Conservation (phyloP, 257 asterid genomes). For the Prunella vulgaris region DNA sequence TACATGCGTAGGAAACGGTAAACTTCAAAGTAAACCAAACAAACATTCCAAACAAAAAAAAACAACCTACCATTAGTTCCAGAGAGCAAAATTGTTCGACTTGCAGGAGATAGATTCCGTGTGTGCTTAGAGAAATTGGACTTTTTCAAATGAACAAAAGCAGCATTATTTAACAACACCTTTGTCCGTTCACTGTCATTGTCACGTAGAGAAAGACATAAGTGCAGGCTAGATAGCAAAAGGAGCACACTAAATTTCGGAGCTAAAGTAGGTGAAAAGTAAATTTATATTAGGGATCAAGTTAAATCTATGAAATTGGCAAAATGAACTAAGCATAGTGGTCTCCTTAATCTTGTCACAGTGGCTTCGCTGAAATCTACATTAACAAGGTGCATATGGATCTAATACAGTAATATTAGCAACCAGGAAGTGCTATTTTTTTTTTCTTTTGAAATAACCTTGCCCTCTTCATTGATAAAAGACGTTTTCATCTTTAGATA, state of each 20-base stretch:
- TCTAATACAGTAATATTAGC: background rate
- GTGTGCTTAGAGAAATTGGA: slow-evolving; percentile 52
- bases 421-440: background rate
- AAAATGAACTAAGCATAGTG: background rate
- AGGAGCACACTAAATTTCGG: background rate
- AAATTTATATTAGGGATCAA: background rate
- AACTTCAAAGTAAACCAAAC: background rate
- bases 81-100: slow-evolving; percentile 76
- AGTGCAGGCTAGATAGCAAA: background rate
- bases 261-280: background rate
- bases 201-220: slow-evolving; percentile 12
- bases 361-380: background rate
- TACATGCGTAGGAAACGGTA: background rate
- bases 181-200: slow-evolving; percentile 62
- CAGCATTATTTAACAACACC: slow-evolving; percentile 67
- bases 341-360: background rate
- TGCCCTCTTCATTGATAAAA: no score
- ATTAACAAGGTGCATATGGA: background rate
- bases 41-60: slow-evolving; percentile 8
- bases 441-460: no score
- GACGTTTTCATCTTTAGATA: no score
- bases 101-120: slow-evolving; percentile 81
- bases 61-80: slow-evolving; percentile 67
- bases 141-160: slow-evolving; percentile 65
- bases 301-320: background rate